A percentile compares a stretch with the other conserved stretches of the same genome.
phyloP scores from a whole-genome alignment of 345 rosid species.

The Acer yangbiense region DNA sequence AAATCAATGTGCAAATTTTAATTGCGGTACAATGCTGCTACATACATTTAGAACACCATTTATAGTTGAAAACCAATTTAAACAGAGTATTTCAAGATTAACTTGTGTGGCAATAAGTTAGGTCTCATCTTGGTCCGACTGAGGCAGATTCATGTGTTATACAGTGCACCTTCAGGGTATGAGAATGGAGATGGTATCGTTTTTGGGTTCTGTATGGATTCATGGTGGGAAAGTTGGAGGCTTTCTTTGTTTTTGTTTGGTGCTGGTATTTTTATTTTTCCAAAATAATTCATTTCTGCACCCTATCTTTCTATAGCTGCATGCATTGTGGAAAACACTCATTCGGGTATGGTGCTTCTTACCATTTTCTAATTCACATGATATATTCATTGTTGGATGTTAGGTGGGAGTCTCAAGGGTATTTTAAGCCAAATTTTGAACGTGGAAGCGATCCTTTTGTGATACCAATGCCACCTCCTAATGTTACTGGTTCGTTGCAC shows the following conservation, averaged over 20 bases:
- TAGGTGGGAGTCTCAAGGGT: slow-evolving; percentile 99
- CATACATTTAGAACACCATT: too few species aligned
- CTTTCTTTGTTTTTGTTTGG: not conserved
- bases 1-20: too few species aligned
- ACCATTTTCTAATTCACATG: not conserved
- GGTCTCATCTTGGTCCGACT: too few species aligned
- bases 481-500: slow-evolving; percentile 95
- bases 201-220: too few species aligned
- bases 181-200: too few species aligned
- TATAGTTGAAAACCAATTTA: too few species aligned
- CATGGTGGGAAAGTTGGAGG: too few species aligned
- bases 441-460: slow-evolving; percentile 79
- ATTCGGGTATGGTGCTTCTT: slow-evolving; percentile 7
- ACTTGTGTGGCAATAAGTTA: too few species aligned
- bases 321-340: not conserved
- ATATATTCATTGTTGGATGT: slow-evolving; percentile 24
- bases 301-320: not conserved
- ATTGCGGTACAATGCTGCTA: too few species aligned
- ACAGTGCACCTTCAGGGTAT: too few species aligned
- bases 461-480: slow-evolving; percentile 96
- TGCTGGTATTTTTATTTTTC: not conserved
- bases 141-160: too few species aligned
- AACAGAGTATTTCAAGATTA: too few species aligned
- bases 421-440: slow-evolving; percentile 76
- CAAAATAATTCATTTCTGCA: not conserved